Evolutionary conservation across 2,329 filamentous ascomycete genomes (phyloP).

Genomic region (Thelonectria olida): DNA sequence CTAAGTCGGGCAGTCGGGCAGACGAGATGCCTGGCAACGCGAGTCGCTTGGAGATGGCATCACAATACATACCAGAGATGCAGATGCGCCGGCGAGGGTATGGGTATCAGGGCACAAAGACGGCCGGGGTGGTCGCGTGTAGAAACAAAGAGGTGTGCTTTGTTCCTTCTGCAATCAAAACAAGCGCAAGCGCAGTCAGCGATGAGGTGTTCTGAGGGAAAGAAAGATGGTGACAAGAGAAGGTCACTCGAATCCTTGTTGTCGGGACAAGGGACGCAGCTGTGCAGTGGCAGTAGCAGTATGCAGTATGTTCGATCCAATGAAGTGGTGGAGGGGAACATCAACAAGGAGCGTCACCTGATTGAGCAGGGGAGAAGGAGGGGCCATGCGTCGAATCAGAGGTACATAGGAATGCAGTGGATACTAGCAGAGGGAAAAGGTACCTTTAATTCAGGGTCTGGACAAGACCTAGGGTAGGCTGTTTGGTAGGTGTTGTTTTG

Average conservation of each 20-base stretch:
- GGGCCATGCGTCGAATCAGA: slow-evolving; percentile 17
- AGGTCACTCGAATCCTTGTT: slow-evolving; percentile 34
- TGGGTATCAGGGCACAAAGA: slow-evolving; percentile 32
- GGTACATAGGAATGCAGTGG: background rate
- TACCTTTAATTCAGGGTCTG: background rate
- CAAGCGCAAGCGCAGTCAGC: slow-evolving; percentile 31
- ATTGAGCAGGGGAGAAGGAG: slow-evolving; percentile 34
- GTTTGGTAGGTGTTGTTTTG: background rate
- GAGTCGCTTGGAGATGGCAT: background rate
- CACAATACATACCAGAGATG: slow-evolving; percentile 9
- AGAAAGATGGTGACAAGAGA: slow-evolving; percentile 24
- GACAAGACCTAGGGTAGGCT: slow-evolving; percentile 4
- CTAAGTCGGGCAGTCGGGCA: background rate
- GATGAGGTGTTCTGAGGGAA: slow-evolving; percentile 20
- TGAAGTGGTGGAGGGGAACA: slow-evolving; percentile 37
- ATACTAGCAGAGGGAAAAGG: background rate
- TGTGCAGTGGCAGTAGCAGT: slow-evolving; percentile 14
- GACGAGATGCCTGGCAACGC: background rate
- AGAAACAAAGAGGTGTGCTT: slow-evolving; percentile 37
- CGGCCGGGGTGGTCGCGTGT: slow-evolving; percentile 30
- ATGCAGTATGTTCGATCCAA: slow-evolving; percentile 14
- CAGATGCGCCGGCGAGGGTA: slow-evolving; percentile 12
- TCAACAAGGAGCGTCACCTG: slow-evolving; percentile 43
- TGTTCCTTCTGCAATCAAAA: slow-evolving; percentile 35
- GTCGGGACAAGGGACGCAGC: slow-evolving; percentile 28